Base-by-base conservation (phyloP, 2,329 filamentous ascomycete species). In the Aspergillus sp. region DNA sequence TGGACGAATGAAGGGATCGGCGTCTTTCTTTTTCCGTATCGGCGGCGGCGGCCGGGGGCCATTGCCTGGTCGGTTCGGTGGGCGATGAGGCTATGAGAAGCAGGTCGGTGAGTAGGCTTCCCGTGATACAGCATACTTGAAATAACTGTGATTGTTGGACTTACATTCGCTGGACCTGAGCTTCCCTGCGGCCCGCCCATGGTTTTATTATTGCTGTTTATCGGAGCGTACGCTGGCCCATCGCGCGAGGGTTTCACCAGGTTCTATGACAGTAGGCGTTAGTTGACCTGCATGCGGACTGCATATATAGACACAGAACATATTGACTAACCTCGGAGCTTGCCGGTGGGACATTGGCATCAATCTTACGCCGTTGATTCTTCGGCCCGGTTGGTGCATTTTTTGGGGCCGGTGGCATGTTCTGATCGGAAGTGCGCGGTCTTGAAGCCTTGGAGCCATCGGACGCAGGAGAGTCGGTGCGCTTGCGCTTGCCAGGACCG, bases 1-100 rank as follows among this genome's bases (percentile, higher is more conserved):
- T 17, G 77, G 77, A 43, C 77, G 71, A 61, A 80, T 79, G 61
- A 80, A 80, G 3, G 76, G 76, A 58, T 79, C 77, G 22, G 62
- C 71, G 23, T 75, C 71, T 63, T 78, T 79, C 67, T 76, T 79
- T 53, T 73, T 77, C 51, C 77, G 76, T 56, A 74, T 70, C 22
- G 69, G 71, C 23, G 72, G 70, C 25, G 73, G 76, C 38, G 72
- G 71, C 47, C 69, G 61, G 28, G 60, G 62, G 34, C 68, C 66
- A 55, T 65, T 66, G 13, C 64, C 65, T 47, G 64, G 62, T 59
- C 64, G 60, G 38, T 56, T 64, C 30, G 60, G 66, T 52, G 64
- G 62, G 13, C 59, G 63, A 50, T 63, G 64, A 38, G 67, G 23
- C 72, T 73, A 64, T 19, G 60, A 52, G 43, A 45, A 57, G 17